Percentiles rank a stretch among this genome's conserved stretches.
phyloP scores from a whole-genome alignment of 2,329 filamentous ascomycete genomes.

The Penicillium sp. region DNA sequence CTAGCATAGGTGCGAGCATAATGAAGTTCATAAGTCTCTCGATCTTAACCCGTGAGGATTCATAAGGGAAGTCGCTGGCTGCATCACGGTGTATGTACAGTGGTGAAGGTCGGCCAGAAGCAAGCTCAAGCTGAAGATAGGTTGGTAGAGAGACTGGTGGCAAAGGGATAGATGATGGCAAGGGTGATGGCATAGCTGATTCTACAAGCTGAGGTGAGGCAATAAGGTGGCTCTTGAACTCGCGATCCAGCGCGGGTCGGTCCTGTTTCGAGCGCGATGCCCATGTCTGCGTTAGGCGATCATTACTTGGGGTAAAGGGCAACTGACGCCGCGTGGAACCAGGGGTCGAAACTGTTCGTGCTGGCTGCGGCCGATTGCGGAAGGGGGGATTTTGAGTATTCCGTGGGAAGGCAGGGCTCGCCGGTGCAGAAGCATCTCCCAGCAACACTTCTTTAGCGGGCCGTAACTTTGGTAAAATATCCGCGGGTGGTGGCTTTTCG shows the following conservation, averaged over 20 bases:
- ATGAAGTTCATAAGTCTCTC: constrained; percentile 89
- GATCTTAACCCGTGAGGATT: constrained; percentile 88
- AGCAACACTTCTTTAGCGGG: constrained; percentile 24
- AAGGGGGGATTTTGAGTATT: constrained; percentile 17
- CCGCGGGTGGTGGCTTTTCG: constrained; percentile 23
- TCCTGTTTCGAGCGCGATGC: constrained; percentile 34
- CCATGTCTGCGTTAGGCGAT: constrained; percentile 33
- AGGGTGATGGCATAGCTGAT: constrained; percentile 41
- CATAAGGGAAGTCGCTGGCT: constrained; percentile 69
- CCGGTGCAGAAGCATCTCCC: constrained; percentile 24
- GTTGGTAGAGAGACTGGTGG: constrained; percentile 63
- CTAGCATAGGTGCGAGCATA: constrained; percentile 74
- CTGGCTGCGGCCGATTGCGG: constrained; percentile 30
- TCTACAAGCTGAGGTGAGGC: constrained; percentile 28
- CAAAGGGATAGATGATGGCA: constrained; percentile 55
- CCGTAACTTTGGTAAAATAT: constrained; percentile 20
- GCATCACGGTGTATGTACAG: constrained; percentile 61
- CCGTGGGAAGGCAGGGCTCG: constrained; percentile 16
- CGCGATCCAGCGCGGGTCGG: constrained; percentile 29
- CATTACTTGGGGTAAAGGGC: constrained; percentile 28
- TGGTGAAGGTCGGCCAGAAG: constrained; percentile 58
- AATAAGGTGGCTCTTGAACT: constrained; percentile 28
- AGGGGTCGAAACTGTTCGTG: constrained; percentile 39
- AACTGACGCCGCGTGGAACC: constrained; percentile 29
- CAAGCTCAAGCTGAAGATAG: constrained; percentile 64